Conservation (phyloP, 345 rosid genomes). For the sweet orange (Citrus sinensis) region DNA sequence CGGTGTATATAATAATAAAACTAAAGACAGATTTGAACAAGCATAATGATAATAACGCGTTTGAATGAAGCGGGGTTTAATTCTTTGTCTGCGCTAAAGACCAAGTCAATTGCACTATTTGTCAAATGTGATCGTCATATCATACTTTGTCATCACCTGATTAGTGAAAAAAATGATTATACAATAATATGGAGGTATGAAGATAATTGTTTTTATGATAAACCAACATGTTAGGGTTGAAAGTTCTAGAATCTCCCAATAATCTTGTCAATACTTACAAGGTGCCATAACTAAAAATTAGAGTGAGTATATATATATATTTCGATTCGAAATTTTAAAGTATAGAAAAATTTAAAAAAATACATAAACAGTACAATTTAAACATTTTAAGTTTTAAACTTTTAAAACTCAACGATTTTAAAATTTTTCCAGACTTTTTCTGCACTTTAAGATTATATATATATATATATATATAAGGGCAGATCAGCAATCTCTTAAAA, state of each 20-base stretch:
- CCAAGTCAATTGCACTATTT: not conserved
- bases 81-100: not conserved
- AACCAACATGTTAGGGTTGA: not conserved
- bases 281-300: not conserved
- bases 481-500: fast-evolving
- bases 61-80: no score
- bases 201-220: not conserved
- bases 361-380: fast-evolving
- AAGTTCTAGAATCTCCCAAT: not conserved
- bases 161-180: not conserved
- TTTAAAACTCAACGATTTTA: no score
- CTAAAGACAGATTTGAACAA: not conserved
- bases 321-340: no score
- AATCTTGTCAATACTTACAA: not conserved
- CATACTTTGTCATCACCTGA: not conserved
- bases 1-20: not conserved
- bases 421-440: fast-evolving
- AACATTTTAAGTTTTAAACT: fast-evolving
- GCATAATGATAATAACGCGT: not conserved
- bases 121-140: not conserved
- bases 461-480: no score
- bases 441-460: no score
- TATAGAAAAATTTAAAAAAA: fast-evolving
- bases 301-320: no score
- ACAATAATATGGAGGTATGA: not conserved